A percentile compares a stretch with the other conserved stretches of the same genome.
phyloP scores from a whole-genome alignment of 2,329 filamentous ascomycete genomes.

The Scedosporium minutisporum region DNA sequence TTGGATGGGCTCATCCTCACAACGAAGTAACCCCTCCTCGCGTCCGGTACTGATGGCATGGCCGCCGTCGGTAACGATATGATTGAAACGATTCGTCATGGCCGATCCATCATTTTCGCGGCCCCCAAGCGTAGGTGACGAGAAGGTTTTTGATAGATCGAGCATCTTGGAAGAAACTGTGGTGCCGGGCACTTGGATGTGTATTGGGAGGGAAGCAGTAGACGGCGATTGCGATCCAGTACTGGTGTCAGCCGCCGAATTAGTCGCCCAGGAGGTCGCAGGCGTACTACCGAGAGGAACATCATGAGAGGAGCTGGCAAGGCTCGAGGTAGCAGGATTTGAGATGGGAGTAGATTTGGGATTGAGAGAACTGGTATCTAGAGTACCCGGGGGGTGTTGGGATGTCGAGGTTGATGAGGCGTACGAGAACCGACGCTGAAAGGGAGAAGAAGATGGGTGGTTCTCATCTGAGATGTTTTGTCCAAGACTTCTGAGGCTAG shows the following conservation, averaged over 20 bases:
- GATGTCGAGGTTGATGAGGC: background rate
- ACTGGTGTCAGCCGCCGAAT: background rate
- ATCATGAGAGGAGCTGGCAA: background rate
- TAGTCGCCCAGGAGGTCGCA: background rate
- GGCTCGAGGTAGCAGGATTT: background rate
- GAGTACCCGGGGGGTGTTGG: background rate
- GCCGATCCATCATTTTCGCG: conserved; percentile 31
- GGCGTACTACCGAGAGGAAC: background rate
- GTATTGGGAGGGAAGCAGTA: background rate
- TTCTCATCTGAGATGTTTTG: background rate
- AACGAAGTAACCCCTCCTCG: conserved; percentile 63
- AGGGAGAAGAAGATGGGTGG: background rate
- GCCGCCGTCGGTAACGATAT: conserved; percentile 65
- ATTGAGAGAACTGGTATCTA: background rate
- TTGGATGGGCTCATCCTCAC: conserved; percentile 87
- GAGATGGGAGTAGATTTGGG: background rate
- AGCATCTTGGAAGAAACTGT: background rate
- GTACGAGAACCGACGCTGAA: background rate
- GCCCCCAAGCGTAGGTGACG: background rate
- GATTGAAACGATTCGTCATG: conserved; percentile 67
- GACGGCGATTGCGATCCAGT: background rate
- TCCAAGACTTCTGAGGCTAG: background rate
- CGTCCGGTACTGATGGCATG: conserved; percentile 77
- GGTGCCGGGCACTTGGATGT: background rate
- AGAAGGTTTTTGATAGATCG: background rate